Conservation (phyloP, 2,329 filamentous ascomycete genomes). For the Cadophora luteo-olivacea region DNA sequence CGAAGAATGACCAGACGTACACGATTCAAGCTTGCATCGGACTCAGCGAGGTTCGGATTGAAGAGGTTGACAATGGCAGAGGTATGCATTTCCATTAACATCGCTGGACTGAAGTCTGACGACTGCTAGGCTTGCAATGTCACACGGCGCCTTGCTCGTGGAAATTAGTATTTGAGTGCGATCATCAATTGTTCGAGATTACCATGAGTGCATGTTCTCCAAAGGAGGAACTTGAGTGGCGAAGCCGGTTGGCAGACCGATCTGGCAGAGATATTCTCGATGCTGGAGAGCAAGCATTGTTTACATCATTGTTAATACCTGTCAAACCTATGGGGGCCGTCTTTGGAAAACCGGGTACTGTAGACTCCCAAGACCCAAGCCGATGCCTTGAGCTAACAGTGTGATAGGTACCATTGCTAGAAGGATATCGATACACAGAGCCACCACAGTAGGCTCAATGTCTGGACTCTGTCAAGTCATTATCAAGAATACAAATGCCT, state of each 20-base stretch:
- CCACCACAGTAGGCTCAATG: slow-evolving; percentile 75
- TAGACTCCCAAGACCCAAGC: slow-evolving; percentile 23
- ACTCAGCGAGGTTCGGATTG: slow-evolving; percentile 68
- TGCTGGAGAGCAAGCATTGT: slow-evolving; percentile 55
- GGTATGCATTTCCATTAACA: slow-evolving; percentile 51
- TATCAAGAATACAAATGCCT: slow-evolving; percentile 81
- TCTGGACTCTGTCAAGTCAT: slow-evolving; percentile 77
- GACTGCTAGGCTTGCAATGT: slow-evolving; percentile 76
- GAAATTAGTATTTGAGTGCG: slow-evolving; percentile 86
- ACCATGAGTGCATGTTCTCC: slow-evolving; percentile 86
- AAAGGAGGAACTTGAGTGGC: slow-evolving; percentile 83
- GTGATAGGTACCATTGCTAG: slow-evolving; percentile 64
- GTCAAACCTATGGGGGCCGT: slow-evolving; percentile 78
- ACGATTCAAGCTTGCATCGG: slow-evolving; percentile 77
- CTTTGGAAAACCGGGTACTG: slow-evolving; percentile 72
- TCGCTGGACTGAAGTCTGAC: slow-evolving; percentile 23
- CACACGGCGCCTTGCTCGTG: slow-evolving; percentile 86
- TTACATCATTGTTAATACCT: slow-evolving; percentile 70
- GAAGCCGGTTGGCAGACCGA: slow-evolving; percentile 64
- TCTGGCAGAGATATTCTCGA: slow-evolving; percentile 57
- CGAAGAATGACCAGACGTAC: slow-evolving; percentile 71
- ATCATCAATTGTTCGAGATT: slow-evolving; percentile 80
- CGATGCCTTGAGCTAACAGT: slow-evolving; percentile 15
- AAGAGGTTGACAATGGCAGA: slow-evolving; percentile 77
- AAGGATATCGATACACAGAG: slow-evolving; percentile 78